phyloP scores from a whole-genome alignment of 2,329 filamentous ascomycete genomes.

The Aureobasidium namibiae region DNA sequence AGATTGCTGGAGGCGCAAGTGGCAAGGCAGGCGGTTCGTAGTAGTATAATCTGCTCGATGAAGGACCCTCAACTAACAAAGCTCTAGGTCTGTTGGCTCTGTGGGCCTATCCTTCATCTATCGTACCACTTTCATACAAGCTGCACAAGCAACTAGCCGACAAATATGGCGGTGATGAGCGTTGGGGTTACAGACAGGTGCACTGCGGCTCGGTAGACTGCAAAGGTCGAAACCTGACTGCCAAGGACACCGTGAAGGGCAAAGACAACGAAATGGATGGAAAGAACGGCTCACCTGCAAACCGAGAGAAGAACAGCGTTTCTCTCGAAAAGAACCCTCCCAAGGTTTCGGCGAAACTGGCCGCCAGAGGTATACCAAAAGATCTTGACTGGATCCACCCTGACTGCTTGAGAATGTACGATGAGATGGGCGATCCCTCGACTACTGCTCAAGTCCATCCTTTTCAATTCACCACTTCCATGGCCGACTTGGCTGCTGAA shows the following conservation, averaged over 20 bases:
- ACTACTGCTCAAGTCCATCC: slow-evolving; percentile 94
- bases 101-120: slow-evolving; percentile 80
- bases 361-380: slow-evolving; percentile 56
- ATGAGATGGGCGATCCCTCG: slow-evolving; percentile 70
- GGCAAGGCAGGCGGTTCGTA: slow-evolving; percentile 66
- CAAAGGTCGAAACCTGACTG: slow-evolving; percentile 17
- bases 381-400: slow-evolving; percentile 80
- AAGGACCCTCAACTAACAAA: no score
- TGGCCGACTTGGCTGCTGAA: slow-evolving; percentile 66
- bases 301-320: slow-evolving; percentile 32
- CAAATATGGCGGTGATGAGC: slow-evolving; percentile 66
- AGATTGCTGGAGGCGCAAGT: slow-evolving; percentile 82
- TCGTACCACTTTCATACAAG: slow-evolving; percentile 78
- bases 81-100: slow-evolving; percentile 64
- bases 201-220: slow-evolving; percentile 62
- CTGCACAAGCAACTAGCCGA: slow-evolving; percentile 78
- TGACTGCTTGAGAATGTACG: slow-evolving; percentile 59
- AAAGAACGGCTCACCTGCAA: slow-evolving; percentile 21
- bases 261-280: slow-evolving; percentile 24
- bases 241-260: slow-evolving; percentile 22
- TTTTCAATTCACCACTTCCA: slow-evolving; percentile 77
- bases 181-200: slow-evolving; percentile 81
- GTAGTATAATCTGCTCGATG: no score
- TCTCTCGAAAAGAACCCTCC: slow-evolving; percentile 48
- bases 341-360: slow-evolving; percentile 42